phyloP scores from a whole-genome alignment of 148 eudicot species.

The Diospyros lotus region DNA sequence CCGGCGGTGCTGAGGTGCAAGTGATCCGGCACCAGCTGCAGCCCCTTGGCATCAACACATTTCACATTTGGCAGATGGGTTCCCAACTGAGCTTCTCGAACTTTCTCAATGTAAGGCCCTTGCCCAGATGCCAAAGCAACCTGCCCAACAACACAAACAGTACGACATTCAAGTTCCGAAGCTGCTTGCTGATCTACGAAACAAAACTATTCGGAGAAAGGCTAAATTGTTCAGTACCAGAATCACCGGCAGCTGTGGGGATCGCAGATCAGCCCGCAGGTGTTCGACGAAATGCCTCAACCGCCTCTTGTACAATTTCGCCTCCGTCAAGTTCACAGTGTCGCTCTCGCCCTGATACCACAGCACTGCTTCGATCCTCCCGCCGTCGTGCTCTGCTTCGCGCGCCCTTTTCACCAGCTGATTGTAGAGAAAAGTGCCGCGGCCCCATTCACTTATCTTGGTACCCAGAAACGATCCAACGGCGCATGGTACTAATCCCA shows the following conservation, averaged over 20 bases:
- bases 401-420: conserved; percentile 13
- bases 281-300: conserved; percentile 23
- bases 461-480: conserved; percentile 28
- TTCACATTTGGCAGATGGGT: conserved; percentile 20
- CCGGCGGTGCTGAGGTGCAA: conserved; percentile 38
- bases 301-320: conserved; percentile 12
- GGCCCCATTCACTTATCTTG: conserved; percentile 31
- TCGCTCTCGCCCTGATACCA: conserved; percentile 54
- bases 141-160: not conserved
- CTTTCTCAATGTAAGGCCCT: conserved; percentile 19
- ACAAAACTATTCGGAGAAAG: not conserved
- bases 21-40: conserved; percentile 22
- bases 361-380: conserved; percentile 23
- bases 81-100: conserved; percentile 33
- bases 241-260: conserved; percentile 16
- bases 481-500: conserved; percentile 43
- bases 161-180: too few relatives aligned
- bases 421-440: conserved; percentile 20
- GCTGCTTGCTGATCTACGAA: too few relatives aligned
- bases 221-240: conserved; percentile 12
- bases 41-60: conserved; percentile 39
- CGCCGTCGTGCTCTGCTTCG: conserved; percentile 23
- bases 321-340: conserved; percentile 16
- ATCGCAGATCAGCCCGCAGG: conserved; percentile 24
- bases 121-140: conserved; percentile 31